phyloP scores from a whole-genome alignment of 202 grass and related monocot species.

The Eragrostis tef region DNA sequence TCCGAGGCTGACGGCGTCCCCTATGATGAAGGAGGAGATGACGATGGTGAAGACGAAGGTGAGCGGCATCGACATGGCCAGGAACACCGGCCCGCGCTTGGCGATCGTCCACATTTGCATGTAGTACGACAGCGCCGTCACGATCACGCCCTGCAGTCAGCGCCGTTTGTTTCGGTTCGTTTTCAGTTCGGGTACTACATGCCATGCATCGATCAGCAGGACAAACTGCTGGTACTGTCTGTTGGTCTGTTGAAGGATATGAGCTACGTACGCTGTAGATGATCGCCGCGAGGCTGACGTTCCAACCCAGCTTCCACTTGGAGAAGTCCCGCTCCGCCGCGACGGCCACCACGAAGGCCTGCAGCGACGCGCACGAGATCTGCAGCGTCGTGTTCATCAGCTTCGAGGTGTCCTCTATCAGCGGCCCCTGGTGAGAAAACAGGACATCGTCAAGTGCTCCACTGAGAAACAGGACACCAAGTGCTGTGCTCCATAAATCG shows the following conservation, averaged over 20 bases:
- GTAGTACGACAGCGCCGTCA: conserved; percentile 61
- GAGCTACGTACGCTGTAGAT: conserved; percentile 55
- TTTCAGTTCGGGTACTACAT: too few species aligned
- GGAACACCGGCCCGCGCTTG: conserved; percentile 78
- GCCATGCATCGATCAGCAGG: background rate
- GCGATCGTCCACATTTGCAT: conserved; percentile 75
- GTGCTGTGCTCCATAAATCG: background rate
- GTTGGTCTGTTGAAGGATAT: background rate
- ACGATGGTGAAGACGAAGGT: conserved; percentile 62
- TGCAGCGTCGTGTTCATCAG: conserved; percentile 71
- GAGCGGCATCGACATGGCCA: conserved; percentile 68
- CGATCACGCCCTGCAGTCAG: conserved; percentile 58
- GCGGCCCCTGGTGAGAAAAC: conserved; percentile 44
- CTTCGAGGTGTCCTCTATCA: conserved; percentile 79
- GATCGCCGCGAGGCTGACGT: conserved; percentile 55
- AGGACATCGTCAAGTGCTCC: background rate
- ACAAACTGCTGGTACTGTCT: background rate
- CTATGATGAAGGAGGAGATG: conserved; percentile 58
- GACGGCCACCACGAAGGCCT: conserved; percentile 67
- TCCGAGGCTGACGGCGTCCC: conserved; percentile 68
- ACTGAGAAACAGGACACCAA: too few species aligned
- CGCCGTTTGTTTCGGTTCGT: background rate
- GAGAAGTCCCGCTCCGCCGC: conserved; percentile 69
- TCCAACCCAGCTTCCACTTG: conserved; percentile 74
- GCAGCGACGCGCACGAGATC: conserved; percentile 69